Conservation (phyloP, 73 alveolate species). For the Paramecium bursaria region DNA sequence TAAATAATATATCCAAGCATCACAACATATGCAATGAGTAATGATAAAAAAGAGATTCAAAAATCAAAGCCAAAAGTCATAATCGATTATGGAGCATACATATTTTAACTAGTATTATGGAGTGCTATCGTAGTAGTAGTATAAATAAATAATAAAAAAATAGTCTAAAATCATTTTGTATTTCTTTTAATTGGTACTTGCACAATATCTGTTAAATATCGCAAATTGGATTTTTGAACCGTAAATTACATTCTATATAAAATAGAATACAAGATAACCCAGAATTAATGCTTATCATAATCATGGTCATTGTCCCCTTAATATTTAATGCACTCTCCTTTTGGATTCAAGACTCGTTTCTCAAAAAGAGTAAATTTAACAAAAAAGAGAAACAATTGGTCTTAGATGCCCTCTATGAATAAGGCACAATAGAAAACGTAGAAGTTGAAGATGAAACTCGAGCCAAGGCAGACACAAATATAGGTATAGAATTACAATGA, state of each 20-base stretch:
- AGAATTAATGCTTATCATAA: slow-evolving; percentile 13
- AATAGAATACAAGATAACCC: neutral
- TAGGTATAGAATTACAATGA: slow-evolving; percentile 5
- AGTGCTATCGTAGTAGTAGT: slow-evolving; percentile 38
- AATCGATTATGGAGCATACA: slow-evolving; percentile 46
- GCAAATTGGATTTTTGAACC: slow-evolving; percentile 40
- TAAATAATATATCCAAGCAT: slow-evolving; percentile 19
- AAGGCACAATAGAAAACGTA: slow-evolving; percentile 20
- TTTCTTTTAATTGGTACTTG: slow-evolving; percentile 35
- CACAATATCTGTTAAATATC: slow-evolving; percentile 8
- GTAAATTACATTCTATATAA: neutral
- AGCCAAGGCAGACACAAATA: neutral
- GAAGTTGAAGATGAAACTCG: neutral
- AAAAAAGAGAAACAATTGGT: slow-evolving; percentile 34
- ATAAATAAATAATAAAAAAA: neutral
- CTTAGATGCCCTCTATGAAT: slow-evolving; percentile 46
- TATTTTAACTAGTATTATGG: slow-evolving; percentile 45
- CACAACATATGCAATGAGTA: slow-evolving; percentile 42
- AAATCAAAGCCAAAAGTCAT: slow-evolving; percentile 57
- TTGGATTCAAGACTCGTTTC: slow-evolving; percentile 59
- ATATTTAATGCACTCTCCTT: slow-evolving; percentile 53
- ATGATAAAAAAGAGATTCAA: neutral
- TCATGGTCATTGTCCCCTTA: slow-evolving; percentile 30
- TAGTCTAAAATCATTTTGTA: slow-evolving; percentile 29
- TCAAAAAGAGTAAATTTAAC: slow-evolving; percentile 44